A percentile compares a stretch with the other conserved stretches of the same genome.
Evolutionary conservation across 257 asterid species (phyloP).

Genomic region (Solanum chmielewskii): DNA sequence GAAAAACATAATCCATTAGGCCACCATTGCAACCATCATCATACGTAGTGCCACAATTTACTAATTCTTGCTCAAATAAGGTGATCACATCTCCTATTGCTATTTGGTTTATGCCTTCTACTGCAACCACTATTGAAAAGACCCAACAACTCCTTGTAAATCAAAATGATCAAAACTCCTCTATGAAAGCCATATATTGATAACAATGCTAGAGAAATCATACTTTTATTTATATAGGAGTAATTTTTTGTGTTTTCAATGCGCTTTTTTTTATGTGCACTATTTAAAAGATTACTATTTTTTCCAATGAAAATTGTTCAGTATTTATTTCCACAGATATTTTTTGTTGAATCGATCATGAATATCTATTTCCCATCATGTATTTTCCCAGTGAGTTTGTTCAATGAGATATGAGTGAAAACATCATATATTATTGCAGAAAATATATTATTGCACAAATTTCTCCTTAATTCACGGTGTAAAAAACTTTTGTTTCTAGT

Average conservation of each 20-base stretch:
- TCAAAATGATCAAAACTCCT: neutral
- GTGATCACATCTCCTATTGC: neutral
- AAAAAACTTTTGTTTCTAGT: neutral
- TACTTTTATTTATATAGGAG: neutral
- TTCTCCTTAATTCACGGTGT: neutral
- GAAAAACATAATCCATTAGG: constrained; percentile 11
- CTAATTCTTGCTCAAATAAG: constrained; percentile 5
- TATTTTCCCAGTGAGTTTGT: neutral
- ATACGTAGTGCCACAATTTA: constrained; percentile 2
- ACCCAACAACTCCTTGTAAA: neutral
- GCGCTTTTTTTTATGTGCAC: neutral
- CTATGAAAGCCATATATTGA: neutral
- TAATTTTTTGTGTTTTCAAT: no score
- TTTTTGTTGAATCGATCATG: neutral
- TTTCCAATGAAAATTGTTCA: neutral
- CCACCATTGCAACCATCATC: constrained; percentile 10
- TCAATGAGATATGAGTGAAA: no score
- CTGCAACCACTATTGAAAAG: constrained; percentile 7
- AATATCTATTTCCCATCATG: neutral
- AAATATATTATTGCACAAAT: no score
- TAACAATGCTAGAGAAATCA: neutral
- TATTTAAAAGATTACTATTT: neutral
- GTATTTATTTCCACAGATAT: neutral
- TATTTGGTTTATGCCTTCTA: constrained; percentile 13
- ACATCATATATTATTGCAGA: neutral